Conservation (phyloP, 78 protist species). For the Dictyostelium intermedium region DNA sequence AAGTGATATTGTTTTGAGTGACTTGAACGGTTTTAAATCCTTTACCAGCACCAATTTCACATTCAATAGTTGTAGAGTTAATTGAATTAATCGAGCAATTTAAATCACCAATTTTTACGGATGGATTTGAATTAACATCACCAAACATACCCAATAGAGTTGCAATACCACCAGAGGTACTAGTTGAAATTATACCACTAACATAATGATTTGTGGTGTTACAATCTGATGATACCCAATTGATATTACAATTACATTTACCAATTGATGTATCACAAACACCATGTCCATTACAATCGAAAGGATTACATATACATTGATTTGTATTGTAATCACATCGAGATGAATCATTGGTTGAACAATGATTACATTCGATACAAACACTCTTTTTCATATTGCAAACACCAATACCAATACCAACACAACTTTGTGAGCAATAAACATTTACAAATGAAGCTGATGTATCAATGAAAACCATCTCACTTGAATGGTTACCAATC, state of each 20-base stretch:
- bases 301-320: not conserved
- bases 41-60: not conserved
- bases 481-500: not conserved
- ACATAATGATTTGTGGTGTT: slow-evolving; percentile 8
- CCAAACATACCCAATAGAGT: not conserved
- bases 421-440: not conserved
- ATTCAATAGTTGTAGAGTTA: not conserved
- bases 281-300: not conserved
- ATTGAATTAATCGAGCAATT: not conserved
- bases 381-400: not conserved
- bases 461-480: not conserved
- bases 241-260: not conserved
- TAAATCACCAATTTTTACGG: not conserved
- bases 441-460: not conserved
- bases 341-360: not conserved
- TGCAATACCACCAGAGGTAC: not conserved
- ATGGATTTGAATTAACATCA: not conserved
- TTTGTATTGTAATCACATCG: not conserved
- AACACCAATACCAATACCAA: not conserved
- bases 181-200: not conserved
- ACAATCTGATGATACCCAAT: not conserved
- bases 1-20: not conserved
- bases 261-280: not conserved
- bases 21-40: not conserved
- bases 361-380: not conserved